Percentiles rank a stretch among this genome's conserved stretches.
phyloP scores from a whole-genome alignment of 768 basidiomycete genomes.

The Macrolepiota dolichaula region DNA sequence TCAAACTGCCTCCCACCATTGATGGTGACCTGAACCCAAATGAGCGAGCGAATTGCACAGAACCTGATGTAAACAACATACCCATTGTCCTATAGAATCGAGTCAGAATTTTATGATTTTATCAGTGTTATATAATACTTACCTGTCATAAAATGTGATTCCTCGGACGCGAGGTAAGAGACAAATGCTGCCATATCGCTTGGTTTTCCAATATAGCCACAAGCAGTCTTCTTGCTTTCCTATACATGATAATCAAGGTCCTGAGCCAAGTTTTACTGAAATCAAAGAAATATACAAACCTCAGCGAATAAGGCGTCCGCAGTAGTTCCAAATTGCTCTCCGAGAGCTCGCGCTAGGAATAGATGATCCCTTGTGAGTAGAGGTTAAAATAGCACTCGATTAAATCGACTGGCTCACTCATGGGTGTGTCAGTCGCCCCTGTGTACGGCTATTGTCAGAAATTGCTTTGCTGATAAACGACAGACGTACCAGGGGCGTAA shows the following conservation, averaged over 20 bases:
- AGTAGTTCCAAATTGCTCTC: not conserved
- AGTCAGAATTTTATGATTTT: not conserved
- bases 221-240: conserved; percentile 2
- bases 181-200: conserved; percentile 17
- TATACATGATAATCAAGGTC: not conserved
- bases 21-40: too few species aligned
- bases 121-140: not conserved
- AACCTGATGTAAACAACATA: not conserved
- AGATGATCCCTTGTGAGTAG: not conserved
- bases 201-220: conserved; percentile 2
- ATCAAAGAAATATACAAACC: not conserved
- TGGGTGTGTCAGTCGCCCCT: conserved; percentile 1
- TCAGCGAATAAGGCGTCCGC: not conserved
- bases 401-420: not conserved
- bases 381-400: too few species aligned
- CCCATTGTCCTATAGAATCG: conserved; percentile 1
- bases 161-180: conserved; percentile 19
- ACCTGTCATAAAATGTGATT: conserved; percentile 20
- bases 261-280: not conserved
- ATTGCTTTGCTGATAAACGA: not conserved
- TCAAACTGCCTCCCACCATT: too few species aligned
- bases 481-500: conserved; percentile 19
- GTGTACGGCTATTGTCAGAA: not conserved
- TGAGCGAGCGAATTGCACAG: too few species aligned
- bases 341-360: not conserved